Evolutionary conservation across 2,329 filamentous ascomycete genomes (phyloP), one percentile per base, ranked within the genome.

Genomic region (Calonectria naviculata): DNA sequence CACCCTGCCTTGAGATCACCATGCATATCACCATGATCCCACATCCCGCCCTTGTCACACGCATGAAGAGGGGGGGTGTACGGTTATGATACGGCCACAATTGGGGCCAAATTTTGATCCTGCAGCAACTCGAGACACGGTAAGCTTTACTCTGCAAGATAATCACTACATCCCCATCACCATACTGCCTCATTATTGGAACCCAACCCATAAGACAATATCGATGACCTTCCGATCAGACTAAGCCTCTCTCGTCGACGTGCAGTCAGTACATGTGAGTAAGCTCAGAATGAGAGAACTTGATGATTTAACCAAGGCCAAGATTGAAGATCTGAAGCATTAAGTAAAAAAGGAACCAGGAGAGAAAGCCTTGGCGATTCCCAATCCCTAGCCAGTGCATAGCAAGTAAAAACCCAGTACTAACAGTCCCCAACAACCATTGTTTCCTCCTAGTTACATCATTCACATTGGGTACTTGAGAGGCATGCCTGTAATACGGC

Each of bases 201-300:
- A 70, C 66, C 76, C 71, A 76, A 77, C 52, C 29, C 31, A 60
- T 64, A 54, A 67, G 64, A 36, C 31, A 29, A 42, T 34, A 12
- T 65, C 36, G 29, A 65, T 67, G 41, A 44, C 70, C 34, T 15
- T 36, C 58, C 41, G 17, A 41, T 41, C 62, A 68, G 46, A 44
- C 71, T 68, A 73, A 72, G 68, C 68, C 67, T 41, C 21, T 67
- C 66, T 54, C 26, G 52, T 67, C 62, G 67, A 66, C 58, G 54
- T 61, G 71, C 62, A 68, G 46, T 65, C 49, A 74, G 65, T 63
- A 44, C 72, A 68, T 75, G 49, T 70, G 19, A 58, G 54, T 71
- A 60, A 67, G 67, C 66, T 34, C 49, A 38, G 64, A 38, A 10
- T 46, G 52, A 26, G 47, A 31, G 36, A 36, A 31, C 28, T 66